Evolutionary conservation across 441 rosid genomes (phyloP).

Genomic region (Eugenia klotzschiana): DNA sequence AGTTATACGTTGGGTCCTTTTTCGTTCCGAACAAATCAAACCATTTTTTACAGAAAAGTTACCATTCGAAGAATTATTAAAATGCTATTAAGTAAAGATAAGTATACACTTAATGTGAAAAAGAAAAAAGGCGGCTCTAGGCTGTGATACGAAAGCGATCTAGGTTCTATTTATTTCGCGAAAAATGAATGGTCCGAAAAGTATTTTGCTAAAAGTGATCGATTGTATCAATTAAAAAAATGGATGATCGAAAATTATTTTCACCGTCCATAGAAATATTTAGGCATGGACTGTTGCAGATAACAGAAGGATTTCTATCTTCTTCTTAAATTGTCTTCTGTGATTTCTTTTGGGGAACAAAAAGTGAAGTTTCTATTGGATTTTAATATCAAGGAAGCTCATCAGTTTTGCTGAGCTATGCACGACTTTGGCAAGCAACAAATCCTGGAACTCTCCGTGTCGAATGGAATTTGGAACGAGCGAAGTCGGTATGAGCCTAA

Average conservation of each 20-base stretch:
- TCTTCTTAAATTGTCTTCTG: neutral
- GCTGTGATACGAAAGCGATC: neutral
- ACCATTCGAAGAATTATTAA: neutral
- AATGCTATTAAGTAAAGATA: neutral
- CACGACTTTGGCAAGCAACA: neutral
- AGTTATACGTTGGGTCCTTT: neutral
- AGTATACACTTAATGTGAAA: neutral
- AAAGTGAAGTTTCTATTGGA: neutral
- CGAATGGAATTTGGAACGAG: neutral
- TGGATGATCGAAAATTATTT: too few relatives aligned
- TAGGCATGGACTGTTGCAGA: too few relatives aligned
- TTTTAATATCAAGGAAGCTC: neutral
- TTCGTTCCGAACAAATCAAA: neutral
- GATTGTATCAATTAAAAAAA: too few relatives aligned
- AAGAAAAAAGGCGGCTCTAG: rapidly evolving
- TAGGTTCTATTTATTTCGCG: too few relatives aligned
- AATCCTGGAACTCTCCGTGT: neutral
- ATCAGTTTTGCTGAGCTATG: neutral
- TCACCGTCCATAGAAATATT: too few relatives aligned
- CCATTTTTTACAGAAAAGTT: neutral
- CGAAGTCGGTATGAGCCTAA: neutral
- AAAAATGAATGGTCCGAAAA: too few relatives aligned
- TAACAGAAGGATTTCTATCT: neutral
- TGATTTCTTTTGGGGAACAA: neutral
- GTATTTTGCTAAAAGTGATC: too few relatives aligned